A percentile compares a stretch with the other conserved stretches of the same genome.
Evolutionary conservation across 202 grass and related monocot genomes (phyloP).

Genomic region (Setaria italica): DNA sequence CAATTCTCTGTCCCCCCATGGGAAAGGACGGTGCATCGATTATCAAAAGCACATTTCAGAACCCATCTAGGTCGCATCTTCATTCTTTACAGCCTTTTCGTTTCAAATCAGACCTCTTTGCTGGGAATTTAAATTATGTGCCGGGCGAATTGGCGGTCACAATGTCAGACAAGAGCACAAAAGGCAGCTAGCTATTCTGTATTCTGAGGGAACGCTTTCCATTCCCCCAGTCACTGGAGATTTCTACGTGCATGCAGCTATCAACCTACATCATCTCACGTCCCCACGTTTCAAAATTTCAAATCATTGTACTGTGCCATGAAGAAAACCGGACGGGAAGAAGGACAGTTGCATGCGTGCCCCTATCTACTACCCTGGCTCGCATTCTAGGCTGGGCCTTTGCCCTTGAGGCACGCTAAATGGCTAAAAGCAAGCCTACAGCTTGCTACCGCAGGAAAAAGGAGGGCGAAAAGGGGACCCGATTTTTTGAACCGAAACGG

Average conservation of each 20-base stretch:
- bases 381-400: constrained; percentile 21
- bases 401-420: constrained; percentile 10
- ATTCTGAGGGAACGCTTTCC: neutral
- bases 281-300: constrained; percentile 27
- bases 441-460: constrained; percentile 29
- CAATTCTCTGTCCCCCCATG: neutral
- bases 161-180: neutral
- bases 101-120: neutral
- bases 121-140: neutral
- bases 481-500: constrained; percentile 32
- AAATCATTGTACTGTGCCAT: constrained; percentile 18
- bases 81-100: neutral
- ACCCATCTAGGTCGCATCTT: neutral
- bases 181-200: neutral
- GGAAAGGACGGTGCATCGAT: neutral
- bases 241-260: neutral
- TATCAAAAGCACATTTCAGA: neutral
- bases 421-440: constrained; percentile 54
- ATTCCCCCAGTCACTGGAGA: neutral
- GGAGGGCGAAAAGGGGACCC: neutral
- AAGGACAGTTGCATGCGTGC: constrained; percentile 7
- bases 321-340: constrained; percentile 11
- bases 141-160: neutral
- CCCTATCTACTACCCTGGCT: neutral
- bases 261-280: neutral